phyloP scores from a whole-genome alignment of 768 basidiomycete species.

The Tephrocybe sp. region DNA sequence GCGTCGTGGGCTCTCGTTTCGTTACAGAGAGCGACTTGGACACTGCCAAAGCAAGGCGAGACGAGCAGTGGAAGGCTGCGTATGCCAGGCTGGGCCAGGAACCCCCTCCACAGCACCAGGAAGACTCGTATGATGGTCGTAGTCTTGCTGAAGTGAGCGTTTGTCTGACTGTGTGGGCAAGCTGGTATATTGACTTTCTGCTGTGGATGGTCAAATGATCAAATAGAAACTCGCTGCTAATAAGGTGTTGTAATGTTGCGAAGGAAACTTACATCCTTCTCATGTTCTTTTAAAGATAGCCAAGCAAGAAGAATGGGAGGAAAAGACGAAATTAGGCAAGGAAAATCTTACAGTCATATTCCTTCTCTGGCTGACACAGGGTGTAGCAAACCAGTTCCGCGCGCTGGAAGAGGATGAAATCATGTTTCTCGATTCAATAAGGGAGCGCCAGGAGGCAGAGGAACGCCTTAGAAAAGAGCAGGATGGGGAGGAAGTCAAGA shows the following conservation, averaged over 20 bases:
- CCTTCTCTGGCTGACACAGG: constrained; percentile 7
- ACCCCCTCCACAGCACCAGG: constrained; percentile 73
- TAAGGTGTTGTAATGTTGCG: constrained; percentile 47
- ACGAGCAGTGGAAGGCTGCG: constrained; percentile 89
- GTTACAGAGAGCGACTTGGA: constrained; percentile 81
- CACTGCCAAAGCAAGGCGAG: constrained; percentile 63
- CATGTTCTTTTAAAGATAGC: constrained; percentile 53
- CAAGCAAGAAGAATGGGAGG: constrained; percentile 94
- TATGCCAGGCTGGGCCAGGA: constrained; percentile 88
- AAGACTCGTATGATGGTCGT: constrained; percentile 80
- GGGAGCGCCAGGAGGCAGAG: constrained; percentile 74
- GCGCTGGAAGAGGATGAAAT: constrained; percentile 90
- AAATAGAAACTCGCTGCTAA: constrained; percentile 87
- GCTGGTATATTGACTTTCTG: constrained; percentile 47
- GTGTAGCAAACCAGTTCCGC: constrained; percentile 81
- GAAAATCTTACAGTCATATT: constrained; percentile 15
- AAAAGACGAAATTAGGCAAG: constrained; percentile 74
- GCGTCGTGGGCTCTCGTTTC: constrained; percentile 81
- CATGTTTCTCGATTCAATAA: constrained; percentile 81
- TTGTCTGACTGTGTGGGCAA: constrained; percentile 13
- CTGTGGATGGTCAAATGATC: constrained; percentile 41
- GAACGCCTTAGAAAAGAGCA: constrained; percentile 72
- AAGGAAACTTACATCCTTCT: constrained; percentile 4
- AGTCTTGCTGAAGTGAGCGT: constrained; percentile 83
- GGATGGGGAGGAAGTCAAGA: constrained; percentile 78